Percentiles rank a stretch among this genome's conserved stretches.
These are phyloP conservation scores for Ophiostoma ips DNA, from an alignment of 2,329 filamentous ascomycete species.

Conservation along the genomic window DNA sequence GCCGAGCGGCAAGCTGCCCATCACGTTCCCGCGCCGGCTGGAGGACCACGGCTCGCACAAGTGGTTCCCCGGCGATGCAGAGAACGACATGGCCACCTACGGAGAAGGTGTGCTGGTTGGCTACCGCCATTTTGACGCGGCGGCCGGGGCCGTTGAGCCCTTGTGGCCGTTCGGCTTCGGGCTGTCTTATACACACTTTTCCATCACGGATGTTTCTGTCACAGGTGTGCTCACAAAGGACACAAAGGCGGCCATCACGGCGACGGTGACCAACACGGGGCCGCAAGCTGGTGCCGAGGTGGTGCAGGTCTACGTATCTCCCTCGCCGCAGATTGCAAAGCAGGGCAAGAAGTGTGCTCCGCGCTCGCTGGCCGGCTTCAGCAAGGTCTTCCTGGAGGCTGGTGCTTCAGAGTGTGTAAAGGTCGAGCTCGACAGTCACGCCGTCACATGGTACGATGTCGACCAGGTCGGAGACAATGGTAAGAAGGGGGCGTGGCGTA, in stretches of 20 bases:
- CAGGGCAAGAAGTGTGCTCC: conserved; percentile 4
- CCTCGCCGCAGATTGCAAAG: neutral
- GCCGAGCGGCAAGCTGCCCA: conserved; percentile 52
- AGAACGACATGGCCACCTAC: conserved; percentile 48
- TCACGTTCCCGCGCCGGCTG: conserved; percentile 47
- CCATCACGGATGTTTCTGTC: conserved; percentile 32
- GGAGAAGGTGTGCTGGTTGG: conserved; percentile 62
- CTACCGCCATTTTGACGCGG: conserved; percentile 57
- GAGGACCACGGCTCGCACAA: conserved; percentile 57
- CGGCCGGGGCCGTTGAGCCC: conserved; percentile 14
- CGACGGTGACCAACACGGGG: conserved; percentile 8
- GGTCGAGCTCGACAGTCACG: neutral
- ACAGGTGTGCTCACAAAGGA: neutral
- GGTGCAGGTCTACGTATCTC: conserved; percentile 9
- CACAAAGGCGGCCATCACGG: conserved; percentile 37
- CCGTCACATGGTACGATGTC: conserved; percentile 11
- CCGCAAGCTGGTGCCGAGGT: conserved; percentile 6
- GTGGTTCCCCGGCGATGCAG: conserved; percentile 45
- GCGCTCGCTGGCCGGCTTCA: conserved; percentile 9
- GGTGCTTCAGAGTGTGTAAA: neutral
- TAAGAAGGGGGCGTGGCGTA: conserved; percentile 9
- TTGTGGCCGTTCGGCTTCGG: conserved; percentile 17
- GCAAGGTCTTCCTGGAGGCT: conserved; percentile 5
- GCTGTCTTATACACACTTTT: conserved; percentile 14
- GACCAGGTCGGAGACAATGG: neutral